Evolutionary conservation across 345 rosid genomes (phyloP), one percentile per base, ranked within the genome.

Genomic region (Mallotus nudiflorus): DNA sequence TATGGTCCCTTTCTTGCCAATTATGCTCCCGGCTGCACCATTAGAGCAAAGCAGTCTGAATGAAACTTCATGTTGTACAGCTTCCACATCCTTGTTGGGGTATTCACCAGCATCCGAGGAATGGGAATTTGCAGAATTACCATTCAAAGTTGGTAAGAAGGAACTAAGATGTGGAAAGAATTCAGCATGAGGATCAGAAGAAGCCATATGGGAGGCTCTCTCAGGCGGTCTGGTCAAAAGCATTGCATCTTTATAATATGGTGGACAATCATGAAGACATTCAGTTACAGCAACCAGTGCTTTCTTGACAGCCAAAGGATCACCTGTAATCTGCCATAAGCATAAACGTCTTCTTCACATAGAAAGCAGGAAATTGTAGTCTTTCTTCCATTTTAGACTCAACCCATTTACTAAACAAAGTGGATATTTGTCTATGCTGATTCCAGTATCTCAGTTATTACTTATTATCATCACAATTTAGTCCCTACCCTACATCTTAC

Each of bases 1-100:
- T 49, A 73, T 67, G 56, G 76, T 72, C 55, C 96, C 92, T 76
- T 46, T 80, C 77, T 75, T 82, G 67, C 96, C 96, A 75, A 89
- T 89, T n/a, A 87, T 83, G 53, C 85, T 83, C n/a, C 91, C 89
- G 29, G 88, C 87, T 59, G 75, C 82, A 42, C 33, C 49, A 76
- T 70, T 59, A n/a, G 92, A 74, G 73, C 83, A 85, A 39, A 89
- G 79, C 37, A 89, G 37, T 64, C 84, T 85, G 46, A 82, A 87
- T 49, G 81, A 83, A 75, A 87, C 87, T 55, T 81, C 74, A 13
- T 68, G 49, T 20, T 65, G 58, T 19, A 65, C 75, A 18, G 58
- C 61, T 66, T 73, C 59, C 1, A 60, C 52, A 6, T 59, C 80
- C 10, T 35, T 57, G 31, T 69, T 67, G 40, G 69, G 27, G 56